Evolutionary conservation across 2,329 filamentous ascomycete genomes (phyloP), one percentile per base, ranked within the genome.

Genomic region (Sclerotinia trifoliorum): DNA sequence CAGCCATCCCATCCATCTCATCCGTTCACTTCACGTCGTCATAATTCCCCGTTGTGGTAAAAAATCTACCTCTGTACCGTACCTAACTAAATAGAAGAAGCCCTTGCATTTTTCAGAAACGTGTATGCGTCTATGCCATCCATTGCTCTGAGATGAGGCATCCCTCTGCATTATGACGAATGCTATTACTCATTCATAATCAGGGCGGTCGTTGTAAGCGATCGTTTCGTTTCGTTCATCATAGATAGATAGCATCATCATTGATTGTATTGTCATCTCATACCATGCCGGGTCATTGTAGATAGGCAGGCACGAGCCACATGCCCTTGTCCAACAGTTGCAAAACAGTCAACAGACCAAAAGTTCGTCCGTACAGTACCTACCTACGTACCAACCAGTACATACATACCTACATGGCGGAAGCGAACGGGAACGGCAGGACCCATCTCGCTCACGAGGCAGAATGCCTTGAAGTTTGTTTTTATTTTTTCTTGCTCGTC

Each of bases 371-470:
- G 42, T 46, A 35, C 54, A 35, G 29, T 55, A 35, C 3, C 4
- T 13, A 39, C 5, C 5, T 35, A 35, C 32, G 10, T 39, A 39
- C 39, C 39, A 15, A 15, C 13, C 39, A 15, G 39, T 42, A 42
- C 13, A 3, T 15, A 13, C 39, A 10, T 35, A 35, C 5, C 1
- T 39, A 21, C 15, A 58, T 21, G 11, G 13, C 32, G 29, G 8
- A 52, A 51, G n/a, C 46, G 46, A 35, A 51, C n/a, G 60, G 60
- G 46, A 57, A 51, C 60, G 29, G n/a, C 60, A 51, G 46, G 32
- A 51, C 29, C 60, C 46, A 26, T 51, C 35, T 63, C 15, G 15
- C 21, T 63, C n/a, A 21, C 21, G 11, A 63, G 60, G 60, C 60
- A 63, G 60, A 51, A 51, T 51, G 21, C n/a, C 46, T 51, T 42